A percentile compares a stretch with the other conserved stretches of the same genome.
Evolutionary conservation across 192 early-diverging fungal genomes (phyloP).

Genomic region (Podila epicladia): DNA sequence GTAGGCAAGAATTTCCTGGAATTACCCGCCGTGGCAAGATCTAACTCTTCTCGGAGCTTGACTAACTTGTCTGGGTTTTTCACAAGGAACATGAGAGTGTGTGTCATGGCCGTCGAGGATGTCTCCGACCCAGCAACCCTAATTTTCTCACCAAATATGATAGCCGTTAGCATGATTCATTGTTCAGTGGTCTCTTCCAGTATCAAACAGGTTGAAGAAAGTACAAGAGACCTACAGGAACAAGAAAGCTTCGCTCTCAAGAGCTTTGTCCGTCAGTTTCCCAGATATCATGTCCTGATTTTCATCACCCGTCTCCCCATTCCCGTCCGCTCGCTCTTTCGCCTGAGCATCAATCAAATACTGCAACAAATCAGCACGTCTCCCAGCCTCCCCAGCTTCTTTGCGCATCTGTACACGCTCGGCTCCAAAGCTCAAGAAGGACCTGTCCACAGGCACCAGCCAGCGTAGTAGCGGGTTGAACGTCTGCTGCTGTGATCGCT

Average conservation of each 20-base stretch:
- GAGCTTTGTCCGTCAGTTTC: constrained; percentile 51
- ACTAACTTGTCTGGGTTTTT: constrained; percentile 30
- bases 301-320: constrained; percentile 21
- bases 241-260: constrained; percentile 41
- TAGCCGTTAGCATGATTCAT: neutral
- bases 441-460: constrained; percentile 12
- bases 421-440: constrained; percentile 10
- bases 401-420: constrained; percentile 11
- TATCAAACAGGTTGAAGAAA: too few relatives aligned
- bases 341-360: constrained; percentile 54
- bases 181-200: neutral
- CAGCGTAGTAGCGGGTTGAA: constrained; percentile 28
- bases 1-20: neutral
- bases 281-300: constrained; percentile 27
- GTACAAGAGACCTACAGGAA: constrained; percentile 30
- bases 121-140: constrained; percentile 45
- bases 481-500: constrained; percentile 8
- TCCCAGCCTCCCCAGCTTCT: neutral
- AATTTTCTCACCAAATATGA: neutral
- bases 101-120: constrained; percentile 14
- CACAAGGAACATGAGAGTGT: constrained; percentile 32
- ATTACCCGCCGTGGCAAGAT: constrained; percentile 15
- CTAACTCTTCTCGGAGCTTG: constrained; percentile 25
- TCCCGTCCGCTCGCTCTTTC: constrained; percentile 34
- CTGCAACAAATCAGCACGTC: constrained; percentile 58